phyloP scores from a whole-genome alignment of 441 rosid genomes.

The Hypseocharis bilobata region DNA sequence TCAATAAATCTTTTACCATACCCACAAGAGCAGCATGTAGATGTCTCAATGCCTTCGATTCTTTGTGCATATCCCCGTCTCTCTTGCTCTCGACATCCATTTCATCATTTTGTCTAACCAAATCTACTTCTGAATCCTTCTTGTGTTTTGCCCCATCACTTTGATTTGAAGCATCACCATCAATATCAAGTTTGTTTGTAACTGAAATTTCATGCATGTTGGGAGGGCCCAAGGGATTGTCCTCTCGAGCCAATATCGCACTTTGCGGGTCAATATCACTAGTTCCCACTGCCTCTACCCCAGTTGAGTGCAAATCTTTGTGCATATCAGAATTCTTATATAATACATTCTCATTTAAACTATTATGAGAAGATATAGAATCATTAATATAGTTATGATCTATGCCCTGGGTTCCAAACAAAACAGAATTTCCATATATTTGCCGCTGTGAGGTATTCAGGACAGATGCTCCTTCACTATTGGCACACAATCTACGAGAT shows the following conservation, averaged over 20 bases:
- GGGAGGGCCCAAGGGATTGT: conserved; percentile 35
- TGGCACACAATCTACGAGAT: background rate
- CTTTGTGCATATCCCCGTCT: conserved; percentile 32
- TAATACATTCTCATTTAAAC: conserved; percentile 28
- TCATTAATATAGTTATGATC: conserved; percentile 39
- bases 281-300: conserved; percentile 42
- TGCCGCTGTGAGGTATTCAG: background rate
- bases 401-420: conserved; percentile 19
- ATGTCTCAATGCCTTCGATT: conserved; percentile 45
- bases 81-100: conserved; percentile 38
- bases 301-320: conserved; percentile 28
- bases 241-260: conserved; percentile 37
- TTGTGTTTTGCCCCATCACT: conserved; percentile 34
- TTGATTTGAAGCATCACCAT: conserved; percentile 28
- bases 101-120: conserved; percentile 26
- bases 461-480: background rate
- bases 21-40: conserved; percentile 60
- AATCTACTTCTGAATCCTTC: conserved; percentile 31
- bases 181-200: conserved; percentile 23
- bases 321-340: conserved; percentile 27
- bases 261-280: conserved; percentile 41
- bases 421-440: conserved; percentile 26
- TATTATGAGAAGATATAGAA: conserved; percentile 35
- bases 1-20: conserved; percentile 55
- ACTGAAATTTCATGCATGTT: conserved; percentile 33